phyloP scores from a whole-genome alignment of 1,139 yeast genomes.

The Scheffersomyces titani region DNA sequence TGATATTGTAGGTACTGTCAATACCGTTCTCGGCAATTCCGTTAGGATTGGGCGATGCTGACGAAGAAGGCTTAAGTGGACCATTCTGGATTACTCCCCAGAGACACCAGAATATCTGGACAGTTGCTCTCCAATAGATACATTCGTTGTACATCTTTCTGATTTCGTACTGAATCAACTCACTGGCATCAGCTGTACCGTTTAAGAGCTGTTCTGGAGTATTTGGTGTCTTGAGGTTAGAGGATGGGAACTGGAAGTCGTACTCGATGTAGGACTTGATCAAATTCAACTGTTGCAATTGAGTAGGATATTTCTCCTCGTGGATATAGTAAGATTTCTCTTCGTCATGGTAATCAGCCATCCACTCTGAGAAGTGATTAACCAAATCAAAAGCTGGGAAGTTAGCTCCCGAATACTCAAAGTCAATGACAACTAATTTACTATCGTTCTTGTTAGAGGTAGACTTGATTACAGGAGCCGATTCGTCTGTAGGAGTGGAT shows the following conservation, averaged over 20 bases:
- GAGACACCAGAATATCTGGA: slow-evolving; percentile 77
- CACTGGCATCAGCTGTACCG: slow-evolving; percentile 21
- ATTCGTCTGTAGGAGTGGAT: slow-evolving; percentile 22
- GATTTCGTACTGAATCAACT: slow-evolving; percentile 53
- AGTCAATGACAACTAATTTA: slow-evolving; percentile 88
- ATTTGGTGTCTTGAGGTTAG: slow-evolving; percentile 26
- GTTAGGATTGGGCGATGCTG: slow-evolving; percentile 6
- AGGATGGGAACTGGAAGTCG: slow-evolving; percentile 42
- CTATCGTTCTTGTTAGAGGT: slow-evolving; percentile 54
- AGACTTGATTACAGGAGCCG: slow-evolving; percentile 12
- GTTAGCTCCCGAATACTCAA: slow-evolving; percentile 95
- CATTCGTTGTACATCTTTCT: slow-evolving; percentile 63
- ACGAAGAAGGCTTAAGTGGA: slow-evolving; percentile 21
- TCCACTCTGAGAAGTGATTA: slow-evolving; percentile 93
- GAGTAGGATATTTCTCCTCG: slow-evolving; percentile 61
- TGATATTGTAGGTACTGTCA: slow-evolving; percentile 41
- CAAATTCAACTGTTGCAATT: slow-evolving; percentile 68
- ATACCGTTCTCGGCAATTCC: slow-evolving; percentile 31
- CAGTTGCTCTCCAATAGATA: slow-evolving; percentile 78
- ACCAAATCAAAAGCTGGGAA: slow-evolving; percentile 87
- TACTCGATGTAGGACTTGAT: slow-evolving; percentile 71
- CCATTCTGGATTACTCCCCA: slow-evolving; percentile 92
- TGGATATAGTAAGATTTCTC: slow-evolving; percentile 59
- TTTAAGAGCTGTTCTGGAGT: slow-evolving; percentile 13
- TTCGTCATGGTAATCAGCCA: slow-evolving; percentile 85